A percentile compares a stretch with the other conserved stretches of the same genome.
Evolutionary conservation across 345 rosid genomes (phyloP).

Genomic region (Durio zibethinus): DNA sequence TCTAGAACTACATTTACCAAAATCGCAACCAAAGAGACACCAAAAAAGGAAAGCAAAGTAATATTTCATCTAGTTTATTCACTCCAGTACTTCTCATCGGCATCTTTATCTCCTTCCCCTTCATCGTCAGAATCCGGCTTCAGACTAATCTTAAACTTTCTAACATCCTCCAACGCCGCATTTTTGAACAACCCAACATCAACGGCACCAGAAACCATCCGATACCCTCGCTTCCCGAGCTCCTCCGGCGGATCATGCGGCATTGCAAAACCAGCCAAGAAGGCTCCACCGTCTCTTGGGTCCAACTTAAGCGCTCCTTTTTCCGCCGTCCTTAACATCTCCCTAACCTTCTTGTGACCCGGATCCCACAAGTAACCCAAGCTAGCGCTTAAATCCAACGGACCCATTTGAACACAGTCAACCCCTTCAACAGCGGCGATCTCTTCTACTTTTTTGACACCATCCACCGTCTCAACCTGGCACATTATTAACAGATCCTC

Average conservation of each 20-base stretch:
- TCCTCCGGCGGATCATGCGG: constrained; percentile 59
- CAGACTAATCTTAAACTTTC: constrained; percentile 58
- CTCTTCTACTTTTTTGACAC: constrained; percentile 59
- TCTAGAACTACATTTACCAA: background rate
- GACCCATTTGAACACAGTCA: constrained; percentile 94
- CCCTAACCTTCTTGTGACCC: constrained; percentile 78
- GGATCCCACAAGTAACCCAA: constrained; percentile 93
- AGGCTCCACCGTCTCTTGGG: constrained; percentile 44
- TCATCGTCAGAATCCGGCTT: constrained; percentile 25
- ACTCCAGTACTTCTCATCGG: constrained; percentile 62
- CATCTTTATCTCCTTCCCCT: constrained; percentile 29
- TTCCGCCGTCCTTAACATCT: constrained; percentile 66
- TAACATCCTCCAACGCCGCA: constrained; percentile 74
- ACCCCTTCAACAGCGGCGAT: constrained; percentile 85
- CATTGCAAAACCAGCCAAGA: constrained; percentile 65
- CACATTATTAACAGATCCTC: constrained; percentile 81
- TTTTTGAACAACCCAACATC: constrained; percentile 67
- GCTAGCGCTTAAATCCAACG: constrained; percentile 84
- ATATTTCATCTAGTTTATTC: constrained; percentile 21
- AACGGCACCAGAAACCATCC: constrained; percentile 73
- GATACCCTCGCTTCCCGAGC: constrained; percentile 59
- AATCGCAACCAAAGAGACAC: background rate
- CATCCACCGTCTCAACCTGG: constrained; percentile 81
- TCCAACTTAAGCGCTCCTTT: constrained; percentile 48
- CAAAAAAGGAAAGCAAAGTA: background rate